Conservation (phyloP, 441 rosid species). For the Populus tomentosa region DNA sequence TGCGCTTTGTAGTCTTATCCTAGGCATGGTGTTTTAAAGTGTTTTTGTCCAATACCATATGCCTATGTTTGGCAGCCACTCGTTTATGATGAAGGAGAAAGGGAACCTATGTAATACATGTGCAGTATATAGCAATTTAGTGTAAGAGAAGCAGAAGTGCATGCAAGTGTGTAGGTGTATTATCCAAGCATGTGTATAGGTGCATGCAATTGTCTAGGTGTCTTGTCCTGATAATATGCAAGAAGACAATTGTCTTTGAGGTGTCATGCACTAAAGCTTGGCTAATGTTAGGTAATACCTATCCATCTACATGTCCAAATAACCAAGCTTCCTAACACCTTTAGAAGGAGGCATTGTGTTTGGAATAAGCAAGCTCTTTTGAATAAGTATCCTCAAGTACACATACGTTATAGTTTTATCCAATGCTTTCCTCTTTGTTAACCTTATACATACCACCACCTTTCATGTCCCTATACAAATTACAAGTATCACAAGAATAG, state of each 20-base stretch:
- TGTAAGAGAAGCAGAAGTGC: background rate
- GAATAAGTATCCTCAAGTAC: background rate
- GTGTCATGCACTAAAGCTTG: background rate
- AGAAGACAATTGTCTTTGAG: background rate
- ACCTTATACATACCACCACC: background rate
- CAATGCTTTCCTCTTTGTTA: background rate
- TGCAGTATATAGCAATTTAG: background rate
- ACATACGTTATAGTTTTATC: background rate
- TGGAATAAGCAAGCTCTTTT: background rate
- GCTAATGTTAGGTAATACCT: background rate
- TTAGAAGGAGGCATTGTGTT: background rate
- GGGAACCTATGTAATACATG: background rate
- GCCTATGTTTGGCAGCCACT: background rate
- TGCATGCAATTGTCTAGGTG: background rate
- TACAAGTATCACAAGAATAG: background rate
- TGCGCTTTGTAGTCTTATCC: background rate
- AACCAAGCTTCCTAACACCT: background rate
- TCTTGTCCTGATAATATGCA: background rate
- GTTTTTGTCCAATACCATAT: background rate
- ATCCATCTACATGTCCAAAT: background rate
- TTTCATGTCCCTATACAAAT: no score
- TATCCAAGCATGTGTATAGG: no score
- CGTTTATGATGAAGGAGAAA: background rate
- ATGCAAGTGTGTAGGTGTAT: background rate
- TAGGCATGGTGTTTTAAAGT: background rate